Conservation (phyloP, 768 basidiomycete species). For the Trametopsis cervina region DNA sequence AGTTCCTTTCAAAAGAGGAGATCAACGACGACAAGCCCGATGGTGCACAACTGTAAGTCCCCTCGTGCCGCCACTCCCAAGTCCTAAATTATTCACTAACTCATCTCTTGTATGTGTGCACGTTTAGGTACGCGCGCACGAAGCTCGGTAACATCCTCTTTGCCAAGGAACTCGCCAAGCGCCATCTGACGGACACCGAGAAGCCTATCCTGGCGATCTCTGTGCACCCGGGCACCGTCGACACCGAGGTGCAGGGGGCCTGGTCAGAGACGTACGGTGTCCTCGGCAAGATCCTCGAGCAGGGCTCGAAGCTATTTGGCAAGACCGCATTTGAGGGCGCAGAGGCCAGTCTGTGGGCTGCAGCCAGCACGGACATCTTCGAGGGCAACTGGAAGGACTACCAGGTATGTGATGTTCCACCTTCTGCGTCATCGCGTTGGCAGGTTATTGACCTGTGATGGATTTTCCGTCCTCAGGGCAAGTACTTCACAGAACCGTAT, state of each 20-base stretch:
- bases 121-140: constrained; percentile 22
- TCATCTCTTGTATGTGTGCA: too few species aligned
- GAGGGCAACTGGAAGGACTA: constrained; percentile 22
- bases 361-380: constrained; percentile 21
- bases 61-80: too few species aligned
- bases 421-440: not conserved
- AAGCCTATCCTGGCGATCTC: constrained; percentile 21
- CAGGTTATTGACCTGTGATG: not conserved
- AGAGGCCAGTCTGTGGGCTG: constrained; percentile 24
- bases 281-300: constrained; percentile 18
- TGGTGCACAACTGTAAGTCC: constrained; percentile 15
- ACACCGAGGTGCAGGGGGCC: constrained; percentile 22
- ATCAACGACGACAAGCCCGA: constrained; percentile 19
- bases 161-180: constrained; percentile 18
- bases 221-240: constrained; percentile 25
- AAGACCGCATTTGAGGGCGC: constrained; percentile 25
- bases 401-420: constrained; percentile 22
- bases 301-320: constrained; percentile 12
- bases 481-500: constrained; percentile 22
- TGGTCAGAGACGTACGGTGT: constrained; percentile 22
- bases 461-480: constrained; percentile 13
- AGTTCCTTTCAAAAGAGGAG: constrained; percentile 21
- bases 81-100: too few species aligned
- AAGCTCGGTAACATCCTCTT: constrained; percentile 23
- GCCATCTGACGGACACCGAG: constrained; percentile 14